Percentiles rank a stretch among this genome's conserved stretches.
These are phyloP conservation scores for Elongisporangium undulatum DNA, from an alignment of 352 stramenopile genomes.

Conservation along the genomic window DNA sequence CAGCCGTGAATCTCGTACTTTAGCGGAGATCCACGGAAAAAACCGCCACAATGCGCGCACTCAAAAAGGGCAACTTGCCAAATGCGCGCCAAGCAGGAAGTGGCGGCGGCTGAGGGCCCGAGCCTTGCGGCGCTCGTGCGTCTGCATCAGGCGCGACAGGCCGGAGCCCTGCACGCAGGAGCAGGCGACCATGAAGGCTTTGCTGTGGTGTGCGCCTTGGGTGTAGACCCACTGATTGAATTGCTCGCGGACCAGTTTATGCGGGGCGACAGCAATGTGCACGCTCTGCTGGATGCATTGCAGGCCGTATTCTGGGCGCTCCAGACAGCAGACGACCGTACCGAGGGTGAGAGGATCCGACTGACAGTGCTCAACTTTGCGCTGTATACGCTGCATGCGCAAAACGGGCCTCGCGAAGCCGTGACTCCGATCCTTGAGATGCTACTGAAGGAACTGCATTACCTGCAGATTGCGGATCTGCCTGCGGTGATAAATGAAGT, in stretches of 20 bases:
- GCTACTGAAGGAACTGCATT: conserved; percentile 32
- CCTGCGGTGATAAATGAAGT: conserved; percentile 24
- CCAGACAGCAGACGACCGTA: conserved; percentile 4
- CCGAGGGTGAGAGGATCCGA: conserved; percentile 19
- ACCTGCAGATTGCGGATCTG: conserved; percentile 22
- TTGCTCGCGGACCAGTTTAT: conserved; percentile 15
- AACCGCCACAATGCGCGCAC: background rate
- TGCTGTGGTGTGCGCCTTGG: conserved; percentile 9
- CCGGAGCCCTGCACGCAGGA: background rate
- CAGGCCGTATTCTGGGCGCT: conserved; percentile 37
- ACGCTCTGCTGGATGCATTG: conserved; percentile 23
- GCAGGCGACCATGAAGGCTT: conserved; percentile 6
- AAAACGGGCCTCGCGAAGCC: conserved; percentile 16
- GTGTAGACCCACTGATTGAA: conserved; percentile 18
- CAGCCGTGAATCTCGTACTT: background rate
- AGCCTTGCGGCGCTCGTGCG: conserved; percentile 21
- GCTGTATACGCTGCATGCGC: conserved; percentile 24
- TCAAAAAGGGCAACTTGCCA: conserved; percentile 4
- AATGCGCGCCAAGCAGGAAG: background rate
- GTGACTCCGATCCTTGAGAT: conserved; percentile 12
- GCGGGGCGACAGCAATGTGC: conserved; percentile 10
- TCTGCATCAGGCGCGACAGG: conserved; percentile 12
- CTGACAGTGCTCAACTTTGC: conserved; percentile 14
- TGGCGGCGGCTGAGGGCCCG: background rate
- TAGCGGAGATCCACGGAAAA: background rate